Conservation (phyloP, 176 grass and related monocot genomes). For the Neostapfia colusana region DNA sequence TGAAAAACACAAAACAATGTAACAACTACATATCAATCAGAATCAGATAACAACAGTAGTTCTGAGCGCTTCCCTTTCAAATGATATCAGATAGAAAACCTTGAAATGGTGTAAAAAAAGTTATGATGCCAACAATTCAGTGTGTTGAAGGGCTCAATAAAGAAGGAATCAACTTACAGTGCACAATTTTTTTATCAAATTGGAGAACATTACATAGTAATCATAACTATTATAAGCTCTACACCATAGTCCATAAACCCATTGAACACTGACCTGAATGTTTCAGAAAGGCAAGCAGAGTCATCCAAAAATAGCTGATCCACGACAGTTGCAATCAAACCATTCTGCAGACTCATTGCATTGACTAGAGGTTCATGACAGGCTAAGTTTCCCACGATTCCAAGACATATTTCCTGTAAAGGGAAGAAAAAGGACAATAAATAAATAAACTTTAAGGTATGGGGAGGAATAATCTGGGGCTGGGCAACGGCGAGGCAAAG, state of each 20-base stretch:
- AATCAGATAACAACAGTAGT: not conserved
- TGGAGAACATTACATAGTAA: conserved; percentile 11
- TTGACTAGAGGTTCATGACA: conserved; percentile 72
- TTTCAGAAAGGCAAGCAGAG: conserved; percentile 70
- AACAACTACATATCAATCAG: conserved; percentile 13
- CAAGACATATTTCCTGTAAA: conserved; percentile 88
- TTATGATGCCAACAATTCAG: not conserved
- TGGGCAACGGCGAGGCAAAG: conserved; percentile 7
- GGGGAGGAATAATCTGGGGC: conserved; percentile 5
- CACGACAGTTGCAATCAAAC: conserved; percentile 70
- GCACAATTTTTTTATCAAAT: conserved; percentile 10
- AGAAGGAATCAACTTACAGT: not conserved
- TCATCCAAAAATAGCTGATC: conserved; percentile 80
- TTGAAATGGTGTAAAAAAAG: not conserved
- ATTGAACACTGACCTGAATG: conserved; percentile 63
- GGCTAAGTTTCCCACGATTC: conserved; percentile 88
- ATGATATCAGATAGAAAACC: conserved; percentile 21
- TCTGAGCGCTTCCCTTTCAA: not conserved
- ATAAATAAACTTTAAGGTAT: conserved; percentile 3
- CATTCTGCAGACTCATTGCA: conserved; percentile 60
- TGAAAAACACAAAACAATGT: not conserved
- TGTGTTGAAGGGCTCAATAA: not conserved
- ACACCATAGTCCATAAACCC: conserved; percentile 21
- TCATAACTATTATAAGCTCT: not conserved
- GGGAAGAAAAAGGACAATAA: conserved; percentile 30